Base-by-base conservation (phyloP, 148 eudicot species). In the Nyssa sinensis region DNA sequence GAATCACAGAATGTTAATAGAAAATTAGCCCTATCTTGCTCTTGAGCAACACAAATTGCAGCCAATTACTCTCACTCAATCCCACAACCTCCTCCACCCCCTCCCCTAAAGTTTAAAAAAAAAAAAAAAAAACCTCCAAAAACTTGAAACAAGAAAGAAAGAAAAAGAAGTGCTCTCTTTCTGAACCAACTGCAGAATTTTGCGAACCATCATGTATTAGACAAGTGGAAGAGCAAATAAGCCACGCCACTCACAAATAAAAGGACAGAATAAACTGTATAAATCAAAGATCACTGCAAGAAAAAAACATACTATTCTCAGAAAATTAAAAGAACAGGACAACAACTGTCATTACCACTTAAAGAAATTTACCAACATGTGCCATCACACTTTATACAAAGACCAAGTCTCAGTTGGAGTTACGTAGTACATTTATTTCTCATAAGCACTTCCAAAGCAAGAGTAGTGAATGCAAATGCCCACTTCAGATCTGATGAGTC, bases 401-500 rank as follows among this genome's bases (percentile, higher is more conserved):
- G 61, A 17, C 12, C 6, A 62, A 19, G 14, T 39, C 69, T 44
- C 41, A 47, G 19, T n/a, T 41, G 28, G 59, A 44, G 62, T 19
- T 39, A 17, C 10, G 9, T 3, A 55, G 13, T 29, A 73, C 76
- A 63, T 73, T 73, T 73, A 73, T 73, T 73, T 31, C 5, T 73
- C 39, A 44, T 5, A 25, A 44, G 21, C 41, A 27, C 29, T 63
- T 66, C 55, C 21, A 66, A 25, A 66, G 62, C 77, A 53, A 74
- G 71, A 29, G 66, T 6, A 28, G 64, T 27, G 17, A 14, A 64
- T 55, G 34, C 39, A 65, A 28, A 57, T 30, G 19, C 57, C 64
- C 58, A 72, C 31, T 68, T 82, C 60, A 80, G 76, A 33, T 68
- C 77, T 80, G 68, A 31, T 75, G 73, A 37, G 76, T 19, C 64